Evolutionary conservation across 169 alveolate genomes (phyloP), one percentile per base, ranked within the genome.

Genomic region (Cryptosporidium parvum): DNA sequence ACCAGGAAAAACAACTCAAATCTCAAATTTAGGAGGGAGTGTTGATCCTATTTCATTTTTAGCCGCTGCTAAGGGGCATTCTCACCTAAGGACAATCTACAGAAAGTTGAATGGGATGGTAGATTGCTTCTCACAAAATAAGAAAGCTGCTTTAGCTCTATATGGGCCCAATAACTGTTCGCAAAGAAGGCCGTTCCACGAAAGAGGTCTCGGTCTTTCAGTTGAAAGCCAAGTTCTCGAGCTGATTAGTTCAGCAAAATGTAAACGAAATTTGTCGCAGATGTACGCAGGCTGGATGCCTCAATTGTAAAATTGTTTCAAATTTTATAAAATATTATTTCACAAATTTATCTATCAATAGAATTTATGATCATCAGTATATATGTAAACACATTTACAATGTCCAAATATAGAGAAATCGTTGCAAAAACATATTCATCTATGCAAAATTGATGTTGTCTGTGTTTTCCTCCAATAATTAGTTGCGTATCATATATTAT

Each of bases 281-380:
- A 94, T 97, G 94, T 98, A 97, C 94, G 96, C 96, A 52, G 99
- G 99, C 3, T 98, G 99, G 99, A 93, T 94, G 53, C 97, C 97
- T 6, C 95, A 96, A 96, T 37, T 93, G 48, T 94, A 48, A 53
- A 69, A 23, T 39, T n/a, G 51, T 48, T 45, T 48, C 7, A 26
- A 44, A 18, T 21, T 56, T 8, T 33, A 70, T 12, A 45, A 14
- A 45, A 45, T 14, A 48, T 48, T 44, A 35, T 6, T 8, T 48
- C 21, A 14, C 21, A 0, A 21, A 29, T 45, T 45, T 62, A 80
- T 42, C 68, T 62, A 14, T 80, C 89, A 3, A 80, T 35, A 59
- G 89, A 21, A 44, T 61, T 62, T 26, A 80, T 18, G 1, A 80
- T 80, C 42, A 70, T 62, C 18, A 94, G 80, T 42, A 96, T 89